phyloP scores from a whole-genome alignment of 495 filamentous ascomycete genomes.

The Pyrenula massariospora region DNA sequence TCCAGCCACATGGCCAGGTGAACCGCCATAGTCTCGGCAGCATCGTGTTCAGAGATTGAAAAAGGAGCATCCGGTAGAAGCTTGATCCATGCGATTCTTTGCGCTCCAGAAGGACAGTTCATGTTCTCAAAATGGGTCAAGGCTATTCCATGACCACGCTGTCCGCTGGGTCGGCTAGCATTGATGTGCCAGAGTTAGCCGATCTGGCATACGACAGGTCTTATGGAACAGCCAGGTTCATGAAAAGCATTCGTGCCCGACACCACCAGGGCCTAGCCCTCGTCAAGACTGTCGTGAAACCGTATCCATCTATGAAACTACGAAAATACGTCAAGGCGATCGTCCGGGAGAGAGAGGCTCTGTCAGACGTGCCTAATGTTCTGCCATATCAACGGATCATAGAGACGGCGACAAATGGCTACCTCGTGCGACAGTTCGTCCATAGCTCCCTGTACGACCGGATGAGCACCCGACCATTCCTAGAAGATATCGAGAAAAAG shows the following conservation, averaged over 20 bases:
- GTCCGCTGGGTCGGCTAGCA: slow-evolving; percentile 79
- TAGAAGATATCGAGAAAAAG: slow-evolving; percentile 96
- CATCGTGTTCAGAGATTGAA: too few relatives aligned
- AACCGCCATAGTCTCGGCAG: too few relatives aligned
- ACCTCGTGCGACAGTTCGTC: slow-evolving; percentile 90
- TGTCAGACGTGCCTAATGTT: slow-evolving; percentile 82
- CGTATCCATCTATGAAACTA: slow-evolving; percentile 63
- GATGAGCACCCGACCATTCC: slow-evolving; percentile 89
- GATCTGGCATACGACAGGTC: slow-evolving; percentile 88
- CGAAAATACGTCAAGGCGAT: slow-evolving; percentile 66
- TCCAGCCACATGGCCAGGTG: too few relatives aligned
- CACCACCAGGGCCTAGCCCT: slow-evolving; percentile 83
- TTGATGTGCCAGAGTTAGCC: slow-evolving; percentile 84
- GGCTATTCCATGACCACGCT: slow-evolving; percentile 86
- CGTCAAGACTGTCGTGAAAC: slow-evolving; percentile 90
- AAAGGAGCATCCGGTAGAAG: too few relatives aligned
- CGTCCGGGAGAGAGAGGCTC: slow-evolving; percentile 63
- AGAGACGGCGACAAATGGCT: slow-evolving; percentile 83
- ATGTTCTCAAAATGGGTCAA: slow-evolving; percentile 75
- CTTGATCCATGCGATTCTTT: too few relatives aligned
- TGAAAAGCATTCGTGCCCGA: slow-evolving; percentile 88
- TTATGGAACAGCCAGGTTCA: slow-evolving; percentile 86
- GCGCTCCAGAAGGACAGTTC: too few relatives aligned
- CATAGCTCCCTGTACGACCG: slow-evolving; percentile 97
- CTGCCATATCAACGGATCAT: slow-evolving; percentile 79